phyloP scores from a whole-genome alignment of 2,329 filamentous ascomycete genomes.

The Aspergillus sp. region DNA sequence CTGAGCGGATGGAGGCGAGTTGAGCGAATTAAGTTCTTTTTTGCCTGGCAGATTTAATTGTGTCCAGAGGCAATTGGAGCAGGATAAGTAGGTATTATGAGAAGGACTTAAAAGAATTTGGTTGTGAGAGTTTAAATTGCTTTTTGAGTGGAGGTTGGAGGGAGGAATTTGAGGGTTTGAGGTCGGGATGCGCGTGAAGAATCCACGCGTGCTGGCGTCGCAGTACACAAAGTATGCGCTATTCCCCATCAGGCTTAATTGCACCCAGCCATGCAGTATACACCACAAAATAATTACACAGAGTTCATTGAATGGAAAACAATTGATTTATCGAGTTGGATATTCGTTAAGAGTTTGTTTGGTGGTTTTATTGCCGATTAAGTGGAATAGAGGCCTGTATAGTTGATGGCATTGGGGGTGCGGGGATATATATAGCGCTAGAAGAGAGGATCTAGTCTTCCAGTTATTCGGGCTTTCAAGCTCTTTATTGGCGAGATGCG shows the following conservation, averaged over 20 bases:
- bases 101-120: background rate
- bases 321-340: background rate
- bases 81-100: background rate
- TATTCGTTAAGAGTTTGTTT: background rate
- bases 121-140: background rate
- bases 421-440: conserved; percentile 20
- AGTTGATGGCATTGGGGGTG: background rate
- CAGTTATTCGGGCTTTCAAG: background rate
- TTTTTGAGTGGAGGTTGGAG: conserved; percentile 13
- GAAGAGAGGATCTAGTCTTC: background rate
- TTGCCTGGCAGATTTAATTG: background rate
- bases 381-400: background rate
- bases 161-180: conserved; percentile 5
- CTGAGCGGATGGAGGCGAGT: background rate
- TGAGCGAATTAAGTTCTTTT: background rate
- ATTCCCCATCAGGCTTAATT: conserved; percentile 30
- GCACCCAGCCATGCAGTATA: background rate
- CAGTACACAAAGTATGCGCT: conserved; percentile 23
- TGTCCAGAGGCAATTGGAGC: background rate
- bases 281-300: background rate
- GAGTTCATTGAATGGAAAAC: background rate
- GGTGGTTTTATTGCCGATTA: background rate
- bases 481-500: background rate
- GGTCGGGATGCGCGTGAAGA: conserved; percentile 3
- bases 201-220: conserved; percentile 8